Percentiles rank a stretch among this genome's conserved stretches.
Evolutionary conservation across 2,329 filamentous ascomycete genomes (phyloP).

Genomic region (Dothideomycetes sp.): DNA sequence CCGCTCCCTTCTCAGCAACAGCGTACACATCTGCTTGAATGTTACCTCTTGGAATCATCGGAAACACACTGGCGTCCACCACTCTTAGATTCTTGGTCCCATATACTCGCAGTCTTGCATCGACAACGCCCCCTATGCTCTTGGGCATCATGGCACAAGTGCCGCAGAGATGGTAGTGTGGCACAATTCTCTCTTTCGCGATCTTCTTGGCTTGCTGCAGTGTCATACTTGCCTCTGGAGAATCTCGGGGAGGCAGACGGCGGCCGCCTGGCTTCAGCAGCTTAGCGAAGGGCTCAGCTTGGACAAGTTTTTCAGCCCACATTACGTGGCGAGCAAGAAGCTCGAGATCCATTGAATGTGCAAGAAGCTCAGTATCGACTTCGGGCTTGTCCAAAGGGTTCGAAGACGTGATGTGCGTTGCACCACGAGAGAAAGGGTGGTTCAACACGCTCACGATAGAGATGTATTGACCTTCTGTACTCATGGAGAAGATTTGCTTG

Average conservation of each 20-base stretch:
- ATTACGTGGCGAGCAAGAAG: conserved; percentile 17
- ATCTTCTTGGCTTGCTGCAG: conserved; percentile 12
- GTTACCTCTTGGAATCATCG: conserved; percentile 24
- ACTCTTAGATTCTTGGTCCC: conserved; percentile 30
- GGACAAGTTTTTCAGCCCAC: conserved; percentile 29
- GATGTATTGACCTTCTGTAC: conserved; percentile 12
- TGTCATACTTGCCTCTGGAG: conserved; percentile 9
- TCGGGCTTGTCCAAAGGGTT: conserved; percentile 13
- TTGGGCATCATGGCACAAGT: conserved; percentile 36
- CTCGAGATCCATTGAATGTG: conserved; percentile 19
- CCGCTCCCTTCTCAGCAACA: conserved; percentile 14
- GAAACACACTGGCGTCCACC: conserved; percentile 32
- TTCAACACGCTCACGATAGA: conserved; percentile 13
- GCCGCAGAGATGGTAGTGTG: conserved; percentile 17
- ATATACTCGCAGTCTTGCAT: conserved; percentile 28
- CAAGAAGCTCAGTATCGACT: conserved; percentile 19
- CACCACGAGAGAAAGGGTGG: conserved; percentile 17
- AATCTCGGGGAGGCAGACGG: conserved; percentile 8
- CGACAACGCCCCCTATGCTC: conserved; percentile 37
- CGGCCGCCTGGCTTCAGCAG: conserved; percentile 12
- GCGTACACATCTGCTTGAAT: conserved; percentile 12
- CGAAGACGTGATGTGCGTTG: conserved; percentile 15
- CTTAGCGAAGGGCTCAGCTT: conserved; percentile 26
- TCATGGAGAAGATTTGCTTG: background rate
- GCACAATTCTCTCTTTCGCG: background rate